These are phyloP conservation scores for Erythrophleum fordii DNA, from an alignment of 306 rosid genomes.

Conservation along the genomic window DNA sequence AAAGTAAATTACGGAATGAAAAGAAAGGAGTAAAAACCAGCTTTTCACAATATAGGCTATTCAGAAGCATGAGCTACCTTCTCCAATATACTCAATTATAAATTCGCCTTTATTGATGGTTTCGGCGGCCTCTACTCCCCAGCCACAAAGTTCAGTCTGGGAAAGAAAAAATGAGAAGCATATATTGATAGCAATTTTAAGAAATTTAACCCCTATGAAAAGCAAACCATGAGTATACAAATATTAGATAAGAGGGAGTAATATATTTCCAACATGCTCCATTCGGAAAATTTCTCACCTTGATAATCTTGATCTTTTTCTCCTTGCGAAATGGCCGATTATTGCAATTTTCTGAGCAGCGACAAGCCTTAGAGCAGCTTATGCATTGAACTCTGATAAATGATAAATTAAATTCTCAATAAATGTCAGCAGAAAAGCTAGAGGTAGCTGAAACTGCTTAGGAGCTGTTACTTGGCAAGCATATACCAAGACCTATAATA, in stretches of 20 bases:
- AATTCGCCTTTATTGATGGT: slow-evolving; percentile 68
- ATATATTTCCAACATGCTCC: background rate
- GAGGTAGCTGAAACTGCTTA: background rate
- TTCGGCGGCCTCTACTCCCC: slow-evolving; percentile 97
- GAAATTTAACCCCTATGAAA: background rate
- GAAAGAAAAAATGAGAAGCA: slow-evolving; percentile 31
- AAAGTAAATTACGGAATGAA: slow-evolving; percentile 8
- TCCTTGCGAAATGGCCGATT: slow-evolving; percentile 96
- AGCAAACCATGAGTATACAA: background rate
- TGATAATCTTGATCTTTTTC: slow-evolving; percentile 74
- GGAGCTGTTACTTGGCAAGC: background rate
- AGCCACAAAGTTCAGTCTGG: slow-evolving; percentile 93
- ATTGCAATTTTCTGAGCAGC: slow-evolving; percentile 76
- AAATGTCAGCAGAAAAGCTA: slow-evolving; percentile 15
- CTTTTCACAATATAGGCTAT: slow-evolving; percentile 6
- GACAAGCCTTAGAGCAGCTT: slow-evolving; percentile 94
- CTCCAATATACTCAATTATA: slow-evolving; percentile 87
- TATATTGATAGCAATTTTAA: slow-evolving; percentile 1
- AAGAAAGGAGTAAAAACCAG: background rate
- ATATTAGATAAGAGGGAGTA: background rate
- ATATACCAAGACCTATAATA: slow-evolving; percentile 12
- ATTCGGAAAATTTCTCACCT: slow-evolving; percentile 55
- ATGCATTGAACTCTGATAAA: slow-evolving; percentile 85
- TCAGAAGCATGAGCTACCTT: slow-evolving; percentile 62
- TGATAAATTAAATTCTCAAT: background rate